A percentile compares a stretch with the other conserved stretches of the same genome.
Evolutionary conservation across 371 early-diverging fungal genomes (phyloP).

Genomic region (Lichtheimia corymbifera): DNA sequence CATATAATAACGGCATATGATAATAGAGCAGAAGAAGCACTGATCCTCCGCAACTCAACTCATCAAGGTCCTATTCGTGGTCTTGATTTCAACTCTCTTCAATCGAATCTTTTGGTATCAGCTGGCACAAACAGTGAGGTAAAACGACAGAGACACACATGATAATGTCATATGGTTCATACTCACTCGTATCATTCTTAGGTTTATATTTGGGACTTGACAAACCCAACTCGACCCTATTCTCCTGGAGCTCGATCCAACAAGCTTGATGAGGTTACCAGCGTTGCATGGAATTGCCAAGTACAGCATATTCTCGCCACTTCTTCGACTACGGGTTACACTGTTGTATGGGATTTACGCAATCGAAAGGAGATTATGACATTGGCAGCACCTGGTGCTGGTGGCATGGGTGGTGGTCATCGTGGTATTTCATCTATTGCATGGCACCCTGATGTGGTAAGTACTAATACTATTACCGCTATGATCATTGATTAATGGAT

Average conservation of each 20-base stretch:
- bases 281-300: constrained; percentile 92
- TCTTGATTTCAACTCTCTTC: constrained; percentile 90
- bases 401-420: constrained; percentile 55
- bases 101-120: constrained; percentile 85
- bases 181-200: constrained; percentile 20
- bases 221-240: constrained; percentile 82
- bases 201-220: constrained; percentile 94
- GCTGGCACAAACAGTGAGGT: constrained; percentile 91
- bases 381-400: constrained; percentile 65
- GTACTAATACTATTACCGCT: constrained; percentile 12
- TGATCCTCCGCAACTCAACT: constrained; percentile 68
- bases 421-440: constrained; percentile 85
- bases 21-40: constrained; percentile 41
- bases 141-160: constrained; percentile 4
- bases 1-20: background rate
- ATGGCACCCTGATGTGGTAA: constrained; percentile 93
- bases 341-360: constrained; percentile 95
- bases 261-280: constrained; percentile 86
- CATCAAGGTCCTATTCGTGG: constrained; percentile 92
- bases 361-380: constrained; percentile 85
- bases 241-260: constrained; percentile 84
- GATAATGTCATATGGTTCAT: background rate
- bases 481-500: background rate
- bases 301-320: constrained; percentile 93
- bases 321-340: constrained; percentile 87